Evolutionary conservation across 2,329 filamentous ascomycete genomes (phyloP).

Genomic region (Proliferodiscus dingleyae): DNA sequence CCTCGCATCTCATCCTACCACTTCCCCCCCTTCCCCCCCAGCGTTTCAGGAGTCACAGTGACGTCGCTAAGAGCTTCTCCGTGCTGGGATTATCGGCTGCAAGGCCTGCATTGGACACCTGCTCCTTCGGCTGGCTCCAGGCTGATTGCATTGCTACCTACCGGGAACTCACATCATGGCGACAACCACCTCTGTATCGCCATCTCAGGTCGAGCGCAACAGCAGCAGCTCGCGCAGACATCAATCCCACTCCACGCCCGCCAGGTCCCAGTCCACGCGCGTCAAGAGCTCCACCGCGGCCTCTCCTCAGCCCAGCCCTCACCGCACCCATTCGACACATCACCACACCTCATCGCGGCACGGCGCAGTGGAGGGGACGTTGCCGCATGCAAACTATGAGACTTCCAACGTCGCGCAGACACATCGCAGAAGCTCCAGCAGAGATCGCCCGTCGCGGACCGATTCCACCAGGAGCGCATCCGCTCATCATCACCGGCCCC

Average conservation of each 20-base stretch:
- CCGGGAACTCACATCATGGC: conserved; percentile 18
- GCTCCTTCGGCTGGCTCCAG: conserved; percentile 12
- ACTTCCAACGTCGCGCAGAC: conserved; percentile 55
- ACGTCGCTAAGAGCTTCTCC: background rate
- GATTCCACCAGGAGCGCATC: conserved; percentile 35
- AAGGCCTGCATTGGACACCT: too few species aligned
- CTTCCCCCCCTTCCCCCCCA: background rate
- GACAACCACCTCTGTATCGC: conserved; percentile 20
- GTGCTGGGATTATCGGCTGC: background rate
- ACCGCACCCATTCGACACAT: conserved; percentile 23
- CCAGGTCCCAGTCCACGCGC: conserved; percentile 28
- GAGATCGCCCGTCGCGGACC: conserved; percentile 25
- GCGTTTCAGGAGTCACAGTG: background rate
- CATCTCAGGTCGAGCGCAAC: conserved; percentile 25
- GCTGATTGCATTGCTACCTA: conserved; percentile 13
- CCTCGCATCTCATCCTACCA: background rate
- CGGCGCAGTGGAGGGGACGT: conserved; percentile 36
- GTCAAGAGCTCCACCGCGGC: conserved; percentile 15
- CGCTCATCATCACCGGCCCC: conserved; percentile 30
- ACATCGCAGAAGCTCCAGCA: conserved; percentile 28
- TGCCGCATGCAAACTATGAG: conserved; percentile 67
- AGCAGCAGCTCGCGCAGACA: conserved; percentile 22
- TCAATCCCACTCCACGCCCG: conserved; percentile 26
- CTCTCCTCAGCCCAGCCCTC: conserved; percentile 21
- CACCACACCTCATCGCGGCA: conserved; percentile 38